Evolutionary conservation across 441 rosid genomes (phyloP).

Genomic region (Jatropha multifida): DNA sequence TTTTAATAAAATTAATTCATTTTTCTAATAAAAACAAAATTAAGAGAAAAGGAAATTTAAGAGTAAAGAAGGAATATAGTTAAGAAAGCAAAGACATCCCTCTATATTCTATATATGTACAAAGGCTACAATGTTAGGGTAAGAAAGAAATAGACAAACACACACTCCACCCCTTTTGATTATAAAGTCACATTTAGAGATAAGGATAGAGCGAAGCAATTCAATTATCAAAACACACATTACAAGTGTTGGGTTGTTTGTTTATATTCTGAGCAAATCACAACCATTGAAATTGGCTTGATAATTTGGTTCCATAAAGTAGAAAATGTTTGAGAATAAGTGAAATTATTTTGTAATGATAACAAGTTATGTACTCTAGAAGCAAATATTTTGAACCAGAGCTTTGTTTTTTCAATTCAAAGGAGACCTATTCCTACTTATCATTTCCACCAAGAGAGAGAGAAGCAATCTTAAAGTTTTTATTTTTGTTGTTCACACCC

Average conservation of each 20-base stretch:
- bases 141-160: background rate
- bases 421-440: background rate
- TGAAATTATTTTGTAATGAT: conserved; percentile 12
- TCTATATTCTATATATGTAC: background rate
- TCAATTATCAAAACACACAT: background rate
- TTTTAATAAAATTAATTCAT: too few relatives aligned
- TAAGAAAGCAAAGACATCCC: background rate
- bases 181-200: background rate
- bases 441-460: conserved; percentile 3
- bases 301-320: background rate
- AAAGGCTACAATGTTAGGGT: background rate
- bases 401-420: background rate
- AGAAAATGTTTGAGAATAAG: background rate
- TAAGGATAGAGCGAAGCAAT: background rate
- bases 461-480: background rate
- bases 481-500: background rate
- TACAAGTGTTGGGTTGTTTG: background rate
- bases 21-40: too few relatives aligned
- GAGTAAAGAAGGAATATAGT: background rate
- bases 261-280: background rate
- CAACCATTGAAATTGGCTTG: conserved; percentile 5
- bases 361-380: background rate
- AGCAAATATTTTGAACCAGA: conserved; percentile 10
- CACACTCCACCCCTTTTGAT: too few relatives aligned
- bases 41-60: background rate